Conservation (phyloP, 129 eudicot genomes). For the Flaveria ramosissima region DNA sequence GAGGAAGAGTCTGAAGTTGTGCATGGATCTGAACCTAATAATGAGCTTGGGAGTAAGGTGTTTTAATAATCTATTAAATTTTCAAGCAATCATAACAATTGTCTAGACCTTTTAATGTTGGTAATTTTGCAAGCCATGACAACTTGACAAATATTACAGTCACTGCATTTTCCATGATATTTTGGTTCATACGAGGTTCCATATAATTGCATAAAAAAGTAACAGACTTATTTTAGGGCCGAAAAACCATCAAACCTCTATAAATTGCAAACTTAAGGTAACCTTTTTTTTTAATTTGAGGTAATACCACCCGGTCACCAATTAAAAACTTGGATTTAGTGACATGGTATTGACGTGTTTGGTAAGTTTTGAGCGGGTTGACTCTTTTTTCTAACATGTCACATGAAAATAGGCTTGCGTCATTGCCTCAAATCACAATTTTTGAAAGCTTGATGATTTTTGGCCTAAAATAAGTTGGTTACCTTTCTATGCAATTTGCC, state of each 20-base stretch:
- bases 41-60: constrained; percentile 49
- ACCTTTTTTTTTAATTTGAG: not conserved
- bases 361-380: not conserved
- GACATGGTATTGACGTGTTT: not conserved
- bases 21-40: constrained; percentile 31
- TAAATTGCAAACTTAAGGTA: not conserved
- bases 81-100: constrained; percentile 4
- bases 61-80: not conserved
- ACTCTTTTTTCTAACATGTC: not conserved
- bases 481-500: not conserved
- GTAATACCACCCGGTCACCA: not conserved
- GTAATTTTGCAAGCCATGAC: not conserved
- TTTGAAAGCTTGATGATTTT: not conserved
- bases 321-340: not conserved
- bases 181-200: not conserved
- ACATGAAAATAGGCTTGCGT: not conserved
- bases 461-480: not conserved
- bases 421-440: not conserved
- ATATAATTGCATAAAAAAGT: not conserved
- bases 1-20: constrained; percentile 42
- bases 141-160: not conserved
- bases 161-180: not conserved
- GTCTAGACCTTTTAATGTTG: constrained; percentile 1
- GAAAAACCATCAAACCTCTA: not conserved
- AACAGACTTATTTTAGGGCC: not conserved